Conservation (phyloP, 345 rosid species). For the Gossypium turneri region DNA sequence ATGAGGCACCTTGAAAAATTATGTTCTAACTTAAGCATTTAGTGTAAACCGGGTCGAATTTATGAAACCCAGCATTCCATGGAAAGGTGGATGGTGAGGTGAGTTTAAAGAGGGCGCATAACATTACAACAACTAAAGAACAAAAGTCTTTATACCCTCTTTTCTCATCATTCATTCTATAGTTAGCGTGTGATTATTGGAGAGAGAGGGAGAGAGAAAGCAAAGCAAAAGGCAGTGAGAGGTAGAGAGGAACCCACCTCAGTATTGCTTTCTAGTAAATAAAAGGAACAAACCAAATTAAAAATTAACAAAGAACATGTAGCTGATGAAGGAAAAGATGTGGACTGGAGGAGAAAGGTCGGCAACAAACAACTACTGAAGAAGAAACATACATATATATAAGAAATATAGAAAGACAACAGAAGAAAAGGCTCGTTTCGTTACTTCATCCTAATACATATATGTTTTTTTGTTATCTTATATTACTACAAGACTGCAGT, state of each 20-base stretch:
- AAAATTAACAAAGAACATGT: background rate
- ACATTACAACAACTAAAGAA: conserved; percentile 35
- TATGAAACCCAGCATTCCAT: background rate
- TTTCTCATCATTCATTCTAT: conserved; percentile 9
- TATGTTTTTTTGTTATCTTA: background rate
- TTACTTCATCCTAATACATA: background rate
- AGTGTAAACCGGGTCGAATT: no score
- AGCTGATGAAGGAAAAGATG: background rate
- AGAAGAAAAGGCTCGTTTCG: background rate
- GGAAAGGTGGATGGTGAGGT: conserved; percentile 24
- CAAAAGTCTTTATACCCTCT: conserved; percentile 27
- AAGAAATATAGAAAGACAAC: background rate
- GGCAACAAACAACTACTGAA: conserved; percentile 11
- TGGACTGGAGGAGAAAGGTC: background rate
- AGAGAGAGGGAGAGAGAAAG: conserved; percentile 21
- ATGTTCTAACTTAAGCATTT: no score
- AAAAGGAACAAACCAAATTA: conserved; percentile 11
- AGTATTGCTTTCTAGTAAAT: conserved; percentile 19
- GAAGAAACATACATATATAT: background rate
- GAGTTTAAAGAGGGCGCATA: conserved; percentile 27
- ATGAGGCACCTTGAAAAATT: no score
- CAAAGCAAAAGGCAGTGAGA: background rate
- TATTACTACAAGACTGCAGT: conserved; percentile 8
- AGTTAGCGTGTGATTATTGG: conserved; percentile 23
- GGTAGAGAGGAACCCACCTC: conserved; percentile 33